Evolutionary conservation across 495 filamentous ascomycete species (phyloP).

Genomic region (Platismatia glauca): DNA sequence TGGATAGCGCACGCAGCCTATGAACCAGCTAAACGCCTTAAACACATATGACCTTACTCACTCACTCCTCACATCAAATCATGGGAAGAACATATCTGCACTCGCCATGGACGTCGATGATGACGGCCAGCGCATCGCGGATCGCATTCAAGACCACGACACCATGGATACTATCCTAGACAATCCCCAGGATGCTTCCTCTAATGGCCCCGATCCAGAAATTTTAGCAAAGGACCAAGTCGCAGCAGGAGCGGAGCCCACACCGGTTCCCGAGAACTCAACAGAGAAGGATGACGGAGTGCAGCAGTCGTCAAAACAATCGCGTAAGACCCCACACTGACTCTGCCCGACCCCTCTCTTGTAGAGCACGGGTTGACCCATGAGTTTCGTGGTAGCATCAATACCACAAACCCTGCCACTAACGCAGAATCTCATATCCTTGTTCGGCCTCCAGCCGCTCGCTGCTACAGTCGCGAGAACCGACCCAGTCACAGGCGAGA

Average conservation of each 20-base stretch:
- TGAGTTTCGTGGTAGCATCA: constrained; percentile 19
- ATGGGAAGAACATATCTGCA: constrained; percentile 24
- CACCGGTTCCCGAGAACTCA: constrained; percentile 11
- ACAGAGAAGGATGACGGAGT: constrained; percentile 4
- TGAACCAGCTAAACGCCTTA: constrained; percentile 14
- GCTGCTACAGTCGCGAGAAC: constrained; percentile 55
- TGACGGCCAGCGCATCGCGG: constrained; percentile 17
- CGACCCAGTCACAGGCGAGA: constrained; percentile 57
- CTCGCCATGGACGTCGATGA: constrained; percentile 24
- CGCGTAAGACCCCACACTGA: constrained; percentile 23
- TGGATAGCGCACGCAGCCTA: constrained; percentile 6
- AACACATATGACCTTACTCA: constrained; percentile 11
- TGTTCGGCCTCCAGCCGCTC: constrained; percentile 52
- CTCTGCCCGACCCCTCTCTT: constrained; percentile 12
- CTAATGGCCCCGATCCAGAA: background rate
- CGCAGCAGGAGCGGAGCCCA: background rate
- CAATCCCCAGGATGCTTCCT: constrained; percentile 1
- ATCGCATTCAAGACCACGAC: constrained; percentile 11
- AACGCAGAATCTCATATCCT: constrained; percentile 52
- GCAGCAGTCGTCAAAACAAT: constrained; percentile 13
- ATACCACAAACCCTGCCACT: constrained; percentile 41
- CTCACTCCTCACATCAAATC: constrained; percentile 9
- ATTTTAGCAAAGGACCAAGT: background rate
- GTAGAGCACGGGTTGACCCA: constrained; percentile 20
- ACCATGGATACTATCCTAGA: constrained; percentile 19